Evolutionary conservation across 2,329 filamentous ascomycete genomes (phyloP).

Genomic region (Rugonectria rugulosa): DNA sequence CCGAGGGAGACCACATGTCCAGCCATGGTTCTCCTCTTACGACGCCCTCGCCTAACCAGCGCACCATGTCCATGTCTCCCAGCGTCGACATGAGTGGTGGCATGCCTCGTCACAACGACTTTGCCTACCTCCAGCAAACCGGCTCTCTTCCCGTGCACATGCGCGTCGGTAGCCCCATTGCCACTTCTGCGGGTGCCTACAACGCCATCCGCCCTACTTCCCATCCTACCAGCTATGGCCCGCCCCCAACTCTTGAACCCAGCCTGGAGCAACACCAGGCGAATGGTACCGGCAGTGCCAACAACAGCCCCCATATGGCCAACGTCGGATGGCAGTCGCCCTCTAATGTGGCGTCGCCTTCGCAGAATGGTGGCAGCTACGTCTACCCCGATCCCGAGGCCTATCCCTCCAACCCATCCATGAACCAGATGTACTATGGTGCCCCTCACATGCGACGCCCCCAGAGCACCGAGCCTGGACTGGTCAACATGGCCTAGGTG

Average conservation of each 20-base stretch:
- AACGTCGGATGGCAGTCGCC: slow-evolving; percentile 88
- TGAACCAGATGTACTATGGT: slow-evolving; percentile 77
- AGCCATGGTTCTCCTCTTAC: slow-evolving; percentile 77
- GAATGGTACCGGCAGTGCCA: slow-evolving; percentile 71
- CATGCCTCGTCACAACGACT: slow-evolving; percentile 74
- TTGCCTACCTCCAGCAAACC: slow-evolving; percentile 75
- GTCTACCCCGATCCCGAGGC: slow-evolving; percentile 86
- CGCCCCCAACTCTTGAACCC: slow-evolving; percentile 84
- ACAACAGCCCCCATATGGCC: slow-evolving; percentile 85
- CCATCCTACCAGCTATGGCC: slow-evolving; percentile 83
- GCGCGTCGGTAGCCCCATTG: slow-evolving; percentile 75
- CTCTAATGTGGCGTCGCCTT: slow-evolving; percentile 74
- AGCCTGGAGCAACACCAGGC: slow-evolving; percentile 77
- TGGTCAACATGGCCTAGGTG: slow-evolving; percentile 51
- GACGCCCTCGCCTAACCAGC: slow-evolving; percentile 84
- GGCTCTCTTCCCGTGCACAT: slow-evolving; percentile 85
- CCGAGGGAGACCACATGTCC: slow-evolving; percentile 75
- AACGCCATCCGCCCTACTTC: slow-evolving; percentile 76
- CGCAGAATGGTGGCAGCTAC: slow-evolving; percentile 72
- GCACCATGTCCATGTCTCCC: slow-evolving; percentile 81
- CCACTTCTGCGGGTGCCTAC: slow-evolving; percentile 67
- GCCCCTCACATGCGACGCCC: slow-evolving; percentile 74
- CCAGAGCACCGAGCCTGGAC: slow-evolving; percentile 74
- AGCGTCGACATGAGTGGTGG: slow-evolving; percentile 74
- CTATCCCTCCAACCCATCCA: slow-evolving; percentile 65